Evolutionary conservation across 345 rosid genomes (phyloP).

Genomic region (Bruguiera gymnorhiza): DNA sequence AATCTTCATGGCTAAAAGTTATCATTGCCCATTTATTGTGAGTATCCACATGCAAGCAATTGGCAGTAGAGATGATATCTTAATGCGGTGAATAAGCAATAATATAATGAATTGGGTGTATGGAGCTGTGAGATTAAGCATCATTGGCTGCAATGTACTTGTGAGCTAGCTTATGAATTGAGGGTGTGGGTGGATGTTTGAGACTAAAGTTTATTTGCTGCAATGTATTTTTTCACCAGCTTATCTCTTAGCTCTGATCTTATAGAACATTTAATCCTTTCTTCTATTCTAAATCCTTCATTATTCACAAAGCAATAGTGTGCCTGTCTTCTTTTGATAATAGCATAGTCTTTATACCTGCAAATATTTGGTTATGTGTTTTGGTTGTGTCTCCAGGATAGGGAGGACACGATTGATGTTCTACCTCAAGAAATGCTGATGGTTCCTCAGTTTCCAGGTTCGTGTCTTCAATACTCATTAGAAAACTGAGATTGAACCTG

Average conservation of each 20-base stretch:
- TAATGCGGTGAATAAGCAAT: not conserved
- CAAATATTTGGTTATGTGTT: not conserved
- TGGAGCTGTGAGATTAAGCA: not conserved
- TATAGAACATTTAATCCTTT: not conserved
- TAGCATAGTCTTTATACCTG: not conserved
- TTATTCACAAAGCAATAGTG: not conserved
- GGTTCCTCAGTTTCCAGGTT: constrained; percentile 71
- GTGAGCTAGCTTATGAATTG: too few relatives aligned
- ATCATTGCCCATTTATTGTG: not conserved
- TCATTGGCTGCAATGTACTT: not conserved
- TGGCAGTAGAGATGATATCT: not conserved
- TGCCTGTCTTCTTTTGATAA: not conserved
- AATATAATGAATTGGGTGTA: not conserved
- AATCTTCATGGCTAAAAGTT: not conserved
- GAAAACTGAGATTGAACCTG: constrained; percentile 4
- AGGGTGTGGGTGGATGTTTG: too few relatives aligned
- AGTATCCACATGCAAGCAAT: not conserved
- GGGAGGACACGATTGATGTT: constrained; percentile 54
- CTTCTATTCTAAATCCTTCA: not conserved
- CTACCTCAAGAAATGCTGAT: constrained; percentile 51
- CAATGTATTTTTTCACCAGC: too few relatives aligned
- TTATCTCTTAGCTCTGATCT: not conserved
- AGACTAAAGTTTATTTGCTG: too few relatives aligned
- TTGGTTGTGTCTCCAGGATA: constrained; percentile 50
- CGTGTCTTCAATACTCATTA: constrained; percentile 8